phyloP scores from a whole-genome alignment of 805 yeast species.

The Candida easanensis region DNA sequence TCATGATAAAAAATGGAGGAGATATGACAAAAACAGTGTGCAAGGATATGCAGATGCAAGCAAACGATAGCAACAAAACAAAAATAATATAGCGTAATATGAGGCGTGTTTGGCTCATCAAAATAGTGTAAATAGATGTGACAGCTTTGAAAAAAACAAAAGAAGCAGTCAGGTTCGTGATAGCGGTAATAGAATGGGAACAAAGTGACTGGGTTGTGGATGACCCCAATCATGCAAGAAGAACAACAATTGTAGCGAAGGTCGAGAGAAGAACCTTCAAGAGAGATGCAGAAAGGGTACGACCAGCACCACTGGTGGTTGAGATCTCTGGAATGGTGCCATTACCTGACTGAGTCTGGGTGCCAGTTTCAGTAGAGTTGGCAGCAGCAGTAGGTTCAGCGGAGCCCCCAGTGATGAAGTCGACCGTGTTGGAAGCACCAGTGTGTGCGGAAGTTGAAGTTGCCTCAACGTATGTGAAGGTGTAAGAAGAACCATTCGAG shows the following conservation, averaged over 20 bases:
- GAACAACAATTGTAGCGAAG: slow-evolving; percentile 1
- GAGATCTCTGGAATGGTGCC: slow-evolving; percentile 7
- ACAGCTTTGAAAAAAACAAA: too few species aligned
- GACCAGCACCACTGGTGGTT: slow-evolving; percentile 12
- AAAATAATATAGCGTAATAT: too few species aligned
- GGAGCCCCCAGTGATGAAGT: slow-evolving; percentile 3
- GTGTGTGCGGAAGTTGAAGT: slow-evolving; percentile 3
- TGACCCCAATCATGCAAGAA: slow-evolving; percentile 6
- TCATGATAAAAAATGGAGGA: not conserved
- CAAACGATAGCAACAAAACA: not conserved
- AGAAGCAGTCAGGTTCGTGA: too few species aligned
- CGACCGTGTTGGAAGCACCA: slow-evolving; percentile 12
- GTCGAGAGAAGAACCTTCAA: slow-evolving; percentile 5
- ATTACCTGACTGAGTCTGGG: not conserved
- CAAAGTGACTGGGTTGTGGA: too few species aligned
- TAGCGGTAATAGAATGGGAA: too few species aligned
- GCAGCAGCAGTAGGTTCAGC: not conserved
- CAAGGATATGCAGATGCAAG: not conserved
- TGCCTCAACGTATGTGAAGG: slow-evolving; percentile 6
- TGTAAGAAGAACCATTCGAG: slow-evolving; percentile 4
- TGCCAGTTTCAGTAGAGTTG: not conserved
- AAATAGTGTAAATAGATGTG: too few species aligned
- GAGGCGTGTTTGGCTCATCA: too few species aligned
- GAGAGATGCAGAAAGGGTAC: slow-evolving; percentile 4
- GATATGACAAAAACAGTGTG: not conserved